phyloP scores from a whole-genome alignment of 495 filamentous ascomycete genomes.

The Podospora bellae-mahoneyi region DNA sequence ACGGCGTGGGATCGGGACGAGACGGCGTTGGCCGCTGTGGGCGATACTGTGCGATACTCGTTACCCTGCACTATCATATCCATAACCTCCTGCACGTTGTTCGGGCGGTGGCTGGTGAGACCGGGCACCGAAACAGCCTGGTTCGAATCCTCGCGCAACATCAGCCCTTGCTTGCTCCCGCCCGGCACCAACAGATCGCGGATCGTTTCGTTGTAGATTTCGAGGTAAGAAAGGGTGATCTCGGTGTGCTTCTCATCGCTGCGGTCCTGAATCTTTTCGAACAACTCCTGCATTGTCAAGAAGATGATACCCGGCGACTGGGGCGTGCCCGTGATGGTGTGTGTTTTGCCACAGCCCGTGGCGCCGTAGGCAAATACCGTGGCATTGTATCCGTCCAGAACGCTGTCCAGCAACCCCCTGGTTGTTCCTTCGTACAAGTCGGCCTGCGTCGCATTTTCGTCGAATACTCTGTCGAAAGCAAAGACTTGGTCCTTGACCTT shows the following conservation, averaged over 20 bases:
- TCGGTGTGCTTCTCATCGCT: conserved; percentile 84
- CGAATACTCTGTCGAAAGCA: conserved; percentile 93
- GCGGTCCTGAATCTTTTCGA: conserved; percentile 86
- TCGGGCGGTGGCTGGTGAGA: conserved; percentile 85
- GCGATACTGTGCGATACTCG: conserved; percentile 90
- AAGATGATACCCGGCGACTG: conserved; percentile 98
- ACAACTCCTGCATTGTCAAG: conserved; percentile 96
- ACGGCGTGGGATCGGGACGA: conserved; percentile 98
- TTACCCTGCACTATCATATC: conserved; percentile 98
- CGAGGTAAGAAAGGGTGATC: conserved; percentile 89
- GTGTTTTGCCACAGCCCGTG: conserved; percentile 96
- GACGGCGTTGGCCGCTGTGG: conserved; percentile 95
- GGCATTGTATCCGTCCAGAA: conserved; percentile 96
- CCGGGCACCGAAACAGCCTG: conserved; percentile 91
- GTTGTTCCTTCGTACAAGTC: conserved; percentile 98
- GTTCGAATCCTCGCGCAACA: conserved; percentile 92
- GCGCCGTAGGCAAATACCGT: conserved; percentile 98
- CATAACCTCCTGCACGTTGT: conserved; percentile 88
- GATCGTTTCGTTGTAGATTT: conserved; percentile 99
- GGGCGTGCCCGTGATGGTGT: conserved; percentile 87
- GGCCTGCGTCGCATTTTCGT: conserved; percentile 87
- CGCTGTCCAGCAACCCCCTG: conserved; percentile 81
- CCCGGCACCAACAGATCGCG: conserved; percentile 87
- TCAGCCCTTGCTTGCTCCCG: conserved; percentile 80
- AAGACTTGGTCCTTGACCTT: conserved; percentile 98